Evolutionary conservation across 1,284 basidiomycete genomes (phyloP), one percentile per base, ranked within the genome.

Genomic region (Dichomitus squalens): DNA sequence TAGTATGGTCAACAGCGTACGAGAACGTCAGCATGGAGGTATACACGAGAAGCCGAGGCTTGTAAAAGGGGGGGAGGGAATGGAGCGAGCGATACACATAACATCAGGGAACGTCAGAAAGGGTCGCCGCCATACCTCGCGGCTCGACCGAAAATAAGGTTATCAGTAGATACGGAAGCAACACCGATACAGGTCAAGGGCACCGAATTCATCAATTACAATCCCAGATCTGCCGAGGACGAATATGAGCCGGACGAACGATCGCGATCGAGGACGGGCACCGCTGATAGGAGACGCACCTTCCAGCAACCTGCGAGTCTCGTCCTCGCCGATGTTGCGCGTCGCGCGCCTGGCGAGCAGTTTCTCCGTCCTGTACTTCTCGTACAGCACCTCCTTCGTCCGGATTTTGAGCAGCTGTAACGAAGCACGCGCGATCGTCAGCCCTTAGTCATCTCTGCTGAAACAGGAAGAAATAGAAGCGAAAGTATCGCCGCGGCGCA

Each of bases 341-440:
- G 91, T 92, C 25, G 89, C 90, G 59, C 91, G 86, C 60, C 90
- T 81, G 29, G 89, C 90, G 18, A 93, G 82, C 55, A 93, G 80
- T 72, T 92, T 92, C 76, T 93, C 90, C 0, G 90, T 93, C 66
- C 91, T 80, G 72, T 84, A 93, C 66, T 84, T 87, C 75, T 93
- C 91, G 70, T 93, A 93, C 70, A 93, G 73, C 55, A 92, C 89
- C 68, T 93, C 90, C 66, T 86, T 88, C 41, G 91, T 92, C 59
- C 86, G 84, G 52, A 78, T 83, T 75, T 92, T 93, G 55, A 93
- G 77, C 67, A 89, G 79, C 90, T 92, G 68, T 44, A 57, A 60
- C 56, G 52, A 41, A 62, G n/a, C 64, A 33, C 53, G 46, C 43
- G 49, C 29, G 8, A 9, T n/a, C 16, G 20, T 40, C 36, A 50